These are phyloP conservation scores for Picea abies DNA, from an alignment of 83 land plant genomes.

Conservation along the genomic window DNA sequence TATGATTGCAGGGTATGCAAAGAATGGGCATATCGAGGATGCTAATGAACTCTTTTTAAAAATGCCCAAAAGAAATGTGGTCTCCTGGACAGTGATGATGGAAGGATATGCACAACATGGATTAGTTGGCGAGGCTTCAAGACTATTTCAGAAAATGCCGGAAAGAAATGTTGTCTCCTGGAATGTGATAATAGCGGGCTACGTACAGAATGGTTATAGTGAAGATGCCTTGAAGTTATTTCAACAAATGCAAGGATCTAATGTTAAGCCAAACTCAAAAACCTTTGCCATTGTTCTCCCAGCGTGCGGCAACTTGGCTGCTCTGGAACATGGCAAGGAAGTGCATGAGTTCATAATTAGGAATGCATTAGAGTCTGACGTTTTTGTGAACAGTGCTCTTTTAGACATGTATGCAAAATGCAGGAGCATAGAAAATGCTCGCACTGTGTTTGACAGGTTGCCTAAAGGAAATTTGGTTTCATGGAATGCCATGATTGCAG, in stretches of 20 bases:
- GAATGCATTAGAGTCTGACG: slow-evolving; percentile 47
- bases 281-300: slow-evolving; percentile 47
- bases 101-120: not conserved
- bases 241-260: slow-evolving; percentile 25
- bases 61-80: not conserved
- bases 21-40: not conserved
- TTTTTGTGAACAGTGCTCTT: slow-evolving; percentile 34
- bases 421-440: slow-evolving; percentile 42
- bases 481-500: slow-evolving; percentile 48
- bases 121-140: slow-evolving; percentile 26
- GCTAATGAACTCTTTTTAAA: not conserved
- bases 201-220: slow-evolving; percentile 39
- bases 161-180: slow-evolving; percentile 25
- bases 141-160: slow-evolving; percentile 5
- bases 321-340: slow-evolving; percentile 34
- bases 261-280: slow-evolving; percentile 33
- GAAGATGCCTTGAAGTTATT: slow-evolving; percentile 44
- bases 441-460: slow-evolving; percentile 44
- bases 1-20: not conserved
- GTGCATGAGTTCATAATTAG: slow-evolving; percentile 48
- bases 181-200: slow-evolving; percentile 21
- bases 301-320: slow-evolving; percentile 43
- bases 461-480: slow-evolving; percentile 15
- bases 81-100: not conserved
- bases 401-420: slow-evolving; percentile 61